phyloP scores from a whole-genome alignment of 768 basidiomycete species.

The Lepiota venenata region DNA sequence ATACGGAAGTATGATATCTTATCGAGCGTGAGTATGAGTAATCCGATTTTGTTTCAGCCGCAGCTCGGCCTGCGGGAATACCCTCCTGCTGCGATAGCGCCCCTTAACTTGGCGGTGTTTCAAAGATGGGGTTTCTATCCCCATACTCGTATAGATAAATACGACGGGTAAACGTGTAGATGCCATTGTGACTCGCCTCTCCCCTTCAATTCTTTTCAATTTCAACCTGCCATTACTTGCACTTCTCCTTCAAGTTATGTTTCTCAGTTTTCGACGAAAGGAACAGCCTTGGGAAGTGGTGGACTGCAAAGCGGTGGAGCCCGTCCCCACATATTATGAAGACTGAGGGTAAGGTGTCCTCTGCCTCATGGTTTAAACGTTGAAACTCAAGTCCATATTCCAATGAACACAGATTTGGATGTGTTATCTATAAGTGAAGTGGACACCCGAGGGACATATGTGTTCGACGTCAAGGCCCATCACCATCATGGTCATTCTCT shows the following conservation, averaged over 20 bases:
- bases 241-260: conserved; percentile 18
- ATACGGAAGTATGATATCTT: not conserved
- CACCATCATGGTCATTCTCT: conserved; percentile 43
- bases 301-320: conserved; percentile 58
- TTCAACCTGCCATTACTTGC: conserved; percentile 8
- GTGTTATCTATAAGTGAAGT: conserved; percentile 49
- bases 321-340: conserved; percentile 62
- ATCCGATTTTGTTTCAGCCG: not conserved
- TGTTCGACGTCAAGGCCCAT: conserved; percentile 52
- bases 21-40: conserved; percentile 1
- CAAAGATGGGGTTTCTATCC: not conserved
- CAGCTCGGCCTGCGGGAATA: conserved; percentile 6
- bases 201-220: conserved; percentile 11
- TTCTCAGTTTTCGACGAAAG: conserved; percentile 50
- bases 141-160: not conserved
- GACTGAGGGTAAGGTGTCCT: conserved; percentile 47
- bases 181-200: conserved; percentile 5
- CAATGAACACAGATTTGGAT: conserved; percentile 41
- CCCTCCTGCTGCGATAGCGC: not conserved
- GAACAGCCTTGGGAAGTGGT: conserved; percentile 79
- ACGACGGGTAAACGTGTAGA: not conserved
- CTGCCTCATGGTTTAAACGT: no score
- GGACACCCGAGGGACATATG: conserved; percentile 58
- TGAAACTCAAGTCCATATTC: no score
- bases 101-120: not conserved